A percentile compares a stretch with the other conserved stretches of the same genome.
These are phyloP conservation scores for Penstemon eatonii DNA, from an alignment of 257 asterid species.

Conservation along the genomic window DNA sequence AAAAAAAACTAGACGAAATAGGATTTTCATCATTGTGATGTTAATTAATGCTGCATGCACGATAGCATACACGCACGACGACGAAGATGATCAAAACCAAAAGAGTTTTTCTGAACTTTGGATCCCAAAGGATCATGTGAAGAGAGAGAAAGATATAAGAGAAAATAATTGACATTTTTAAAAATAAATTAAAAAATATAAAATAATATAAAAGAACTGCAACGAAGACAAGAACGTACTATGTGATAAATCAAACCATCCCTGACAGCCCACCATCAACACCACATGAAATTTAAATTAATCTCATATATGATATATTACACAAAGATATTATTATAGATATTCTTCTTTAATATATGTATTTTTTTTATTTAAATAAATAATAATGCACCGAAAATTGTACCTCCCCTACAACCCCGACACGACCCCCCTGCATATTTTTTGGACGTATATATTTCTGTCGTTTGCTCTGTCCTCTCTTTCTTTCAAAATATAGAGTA, in stretches of 20 bases:
- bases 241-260: conserved; percentile 40
- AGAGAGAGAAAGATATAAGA: conserved; percentile 21
- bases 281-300: conserved; percentile 29
- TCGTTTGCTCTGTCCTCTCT: conserved; percentile 29
- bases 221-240: conserved; percentile 33
- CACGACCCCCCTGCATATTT: background rate
- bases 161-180: background rate
- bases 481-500: conserved; percentile 22
- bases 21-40: background rate
- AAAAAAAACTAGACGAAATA: background rate
- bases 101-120: conserved; percentile 1
- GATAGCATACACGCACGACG: background rate
- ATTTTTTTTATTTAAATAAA: background rate
- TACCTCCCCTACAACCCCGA: conserved; percentile 12
- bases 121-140: conserved; percentile 32
- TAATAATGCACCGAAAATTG: conserved; percentile 33
- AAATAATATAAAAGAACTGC: background rate
- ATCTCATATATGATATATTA: too few relatives aligned
- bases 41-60: background rate
- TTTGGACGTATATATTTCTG: conserved; percentile 26
- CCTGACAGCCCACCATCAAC: conserved; percentile 41
- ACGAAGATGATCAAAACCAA: conserved; percentile 20
- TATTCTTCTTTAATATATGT: background rate
- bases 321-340: background rate
- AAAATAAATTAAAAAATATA: background rate